A percentile compares a stretch with the other conserved stretches of the same genome.
Conservation (phyloP, 768 basidiomycete genomes). For the Russula compacta region DNA sequence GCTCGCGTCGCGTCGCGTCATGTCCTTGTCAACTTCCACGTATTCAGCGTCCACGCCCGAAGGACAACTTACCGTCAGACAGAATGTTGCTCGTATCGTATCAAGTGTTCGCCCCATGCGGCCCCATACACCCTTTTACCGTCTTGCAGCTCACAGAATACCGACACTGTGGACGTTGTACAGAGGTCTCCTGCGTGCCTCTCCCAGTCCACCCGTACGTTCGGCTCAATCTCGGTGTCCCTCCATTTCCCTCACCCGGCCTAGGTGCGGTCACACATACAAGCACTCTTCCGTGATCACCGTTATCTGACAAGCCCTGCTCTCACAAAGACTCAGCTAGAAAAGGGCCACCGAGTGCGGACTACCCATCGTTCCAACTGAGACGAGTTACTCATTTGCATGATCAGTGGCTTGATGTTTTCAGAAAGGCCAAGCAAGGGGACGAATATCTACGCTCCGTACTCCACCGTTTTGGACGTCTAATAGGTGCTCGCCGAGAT, state of each 20-base stretch:
- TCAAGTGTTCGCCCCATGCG: constrained; percentile 26
- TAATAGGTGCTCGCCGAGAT: constrained; percentile 44
- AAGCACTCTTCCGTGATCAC: constrained; percentile 43
- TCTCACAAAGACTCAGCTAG: constrained; percentile 38
- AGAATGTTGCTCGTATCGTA: not conserved
- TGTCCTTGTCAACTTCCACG: too few relatives aligned
- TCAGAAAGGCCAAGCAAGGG: constrained; percentile 44
- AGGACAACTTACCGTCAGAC: not conserved
- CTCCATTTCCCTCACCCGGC: constrained; percentile 3
- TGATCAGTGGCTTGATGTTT: constrained; percentile 50
- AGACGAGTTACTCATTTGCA: not conserved
- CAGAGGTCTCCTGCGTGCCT: constrained; percentile 50
- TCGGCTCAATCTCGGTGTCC: not conserved
- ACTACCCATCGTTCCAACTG: not conserved
- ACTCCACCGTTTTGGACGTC: constrained; percentile 47
- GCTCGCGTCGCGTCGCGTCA: too few relatives aligned
- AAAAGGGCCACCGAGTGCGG: constrained; percentile 49
- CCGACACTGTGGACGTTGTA: constrained; percentile 77
- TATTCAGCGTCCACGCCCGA: too few relatives aligned
- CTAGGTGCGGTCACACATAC: constrained; percentile 52
- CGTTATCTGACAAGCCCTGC: constrained; percentile 45
- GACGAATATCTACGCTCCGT: constrained; percentile 38
- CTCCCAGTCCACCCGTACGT: constrained; percentile 49
- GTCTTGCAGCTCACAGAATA: constrained; percentile 59
- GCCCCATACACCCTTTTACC: constrained; percentile 56